A percentile compares a stretch with the other conserved stretches of the same genome.
Evolutionary conservation across 306 rosid genomes (phyloP).

Genomic region (Pyrus pyrifolia): DNA sequence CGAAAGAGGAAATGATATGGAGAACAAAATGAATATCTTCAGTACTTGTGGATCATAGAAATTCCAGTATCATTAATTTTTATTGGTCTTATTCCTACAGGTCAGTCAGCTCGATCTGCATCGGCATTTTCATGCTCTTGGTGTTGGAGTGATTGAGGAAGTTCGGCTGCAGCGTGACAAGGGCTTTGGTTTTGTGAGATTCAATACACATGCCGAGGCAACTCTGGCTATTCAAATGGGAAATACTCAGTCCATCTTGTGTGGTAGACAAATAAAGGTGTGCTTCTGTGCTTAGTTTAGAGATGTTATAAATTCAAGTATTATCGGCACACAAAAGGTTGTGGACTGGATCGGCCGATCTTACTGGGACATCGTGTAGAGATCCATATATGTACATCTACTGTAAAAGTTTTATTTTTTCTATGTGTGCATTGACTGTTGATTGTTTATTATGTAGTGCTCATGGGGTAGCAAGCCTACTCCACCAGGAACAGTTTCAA

Average conservation of each 20-base stretch:
- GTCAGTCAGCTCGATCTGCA: slow-evolving; percentile 84
- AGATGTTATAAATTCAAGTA: background rate
- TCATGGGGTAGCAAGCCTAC: slow-evolving; percentile 99
- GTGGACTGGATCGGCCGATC: background rate
- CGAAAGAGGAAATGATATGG: background rate
- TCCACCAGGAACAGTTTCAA: slow-evolving; percentile 86
- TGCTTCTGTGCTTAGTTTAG: background rate
- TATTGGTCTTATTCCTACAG: slow-evolving; percentile 34
- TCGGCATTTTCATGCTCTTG: slow-evolving; percentile 81
- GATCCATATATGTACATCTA: background rate
- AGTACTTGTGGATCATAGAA: background rate
- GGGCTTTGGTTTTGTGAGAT: slow-evolving; percentile 98
- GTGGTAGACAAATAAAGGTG: slow-evolving; percentile 87
- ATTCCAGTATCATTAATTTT: background rate
- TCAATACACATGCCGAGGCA: slow-evolving; percentile 77
- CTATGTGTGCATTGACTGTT: background rate
- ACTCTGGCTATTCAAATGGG: slow-evolving; percentile 96
- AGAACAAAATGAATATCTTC: background rate
- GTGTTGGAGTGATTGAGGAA: slow-evolving; percentile 94
- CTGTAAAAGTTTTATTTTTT: background rate
- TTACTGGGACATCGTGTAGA: background rate
- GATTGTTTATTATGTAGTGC: slow-evolving; percentile 36
- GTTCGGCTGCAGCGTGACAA: slow-evolving; percentile 94
- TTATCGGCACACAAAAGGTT: background rate
- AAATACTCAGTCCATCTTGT: slow-evolving; percentile 60